Evolutionary conservation across 2,329 filamentous ascomycete genomes (phyloP), one percentile per base, ranked within the genome.

Genomic region (Paecilomyces variotii): DNA sequence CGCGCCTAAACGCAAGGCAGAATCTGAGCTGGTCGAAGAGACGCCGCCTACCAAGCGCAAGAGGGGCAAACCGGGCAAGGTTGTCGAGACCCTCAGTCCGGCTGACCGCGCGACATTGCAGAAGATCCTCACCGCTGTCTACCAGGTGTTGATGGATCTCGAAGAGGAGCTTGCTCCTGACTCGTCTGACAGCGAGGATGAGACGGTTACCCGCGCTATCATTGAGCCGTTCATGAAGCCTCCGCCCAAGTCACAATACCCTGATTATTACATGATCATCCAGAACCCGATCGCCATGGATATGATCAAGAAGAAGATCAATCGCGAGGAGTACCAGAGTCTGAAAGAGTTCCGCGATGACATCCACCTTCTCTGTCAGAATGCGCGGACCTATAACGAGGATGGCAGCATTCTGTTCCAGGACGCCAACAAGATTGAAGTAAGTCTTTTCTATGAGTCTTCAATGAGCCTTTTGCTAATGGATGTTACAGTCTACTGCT

Each of bases 341-440:
- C 76, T 97, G 61, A 86, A 84, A 70, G 90, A 92, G 66, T 85
- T 99, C 81, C 84, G 86, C 57, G 85, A 84, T 64, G 95, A 99
- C 70, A 87, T 99, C 62, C 84, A 86, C 55, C 78, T 93, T 62
- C 84, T 99, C 75, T 94, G 92, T 73, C 86, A 83, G 71, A 99
- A 99, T 74, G 96, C 93, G 64, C 85, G 91, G 72, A 94, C 89
- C 2, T 99, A 96, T 80, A 99, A 99, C 69, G 95, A 99, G 75
- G 94, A 97, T 70, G 89, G 88, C 59, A 97, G 92, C 74, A 80
- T 95, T 67, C 83, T 99, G 57, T 97, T 92, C 77, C 84, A 90
- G 68, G 94, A 99, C 79, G 93, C 93, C 55, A 92, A 92, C 73
- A 81, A 88, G 57, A 97, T 99, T 75, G 90, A 96, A 83, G 91